phyloP scores from a whole-genome alignment of 495 filamentous ascomycete genomes.

The Lophiotrema nucula region DNA sequence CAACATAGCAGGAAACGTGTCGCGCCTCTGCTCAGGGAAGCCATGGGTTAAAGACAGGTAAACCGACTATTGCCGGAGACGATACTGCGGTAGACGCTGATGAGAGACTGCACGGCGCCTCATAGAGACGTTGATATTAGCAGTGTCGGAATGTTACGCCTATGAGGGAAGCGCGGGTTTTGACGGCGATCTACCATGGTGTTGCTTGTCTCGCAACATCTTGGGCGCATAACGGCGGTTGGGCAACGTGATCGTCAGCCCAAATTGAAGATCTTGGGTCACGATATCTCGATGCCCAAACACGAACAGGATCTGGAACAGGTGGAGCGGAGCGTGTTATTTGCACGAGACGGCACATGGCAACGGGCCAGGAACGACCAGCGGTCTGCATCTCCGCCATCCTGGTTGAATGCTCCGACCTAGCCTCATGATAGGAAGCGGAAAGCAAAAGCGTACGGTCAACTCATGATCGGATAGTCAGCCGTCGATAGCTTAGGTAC shows the following conservation, averaged over 20 bases:
- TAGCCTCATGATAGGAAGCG: no score
- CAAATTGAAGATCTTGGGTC: slow-evolving; percentile 12
- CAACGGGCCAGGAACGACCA: slow-evolving; percentile 16
- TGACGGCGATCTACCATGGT: slow-evolving; percentile 11
- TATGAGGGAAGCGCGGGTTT: slow-evolving; percentile 7
- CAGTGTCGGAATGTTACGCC: slow-evolving; percentile 7
- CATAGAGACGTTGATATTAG: slow-evolving; percentile 7
- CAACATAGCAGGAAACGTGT: slow-evolving; percentile 84
- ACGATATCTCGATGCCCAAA: slow-evolving; percentile 27
- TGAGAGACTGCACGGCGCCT: no score
- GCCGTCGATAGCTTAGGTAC: not conserved
- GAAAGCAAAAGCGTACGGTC: not conserved
- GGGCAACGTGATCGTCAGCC: slow-evolving; percentile 29
- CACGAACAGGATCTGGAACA: slow-evolving; percentile 6
- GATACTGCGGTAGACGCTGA: no score
- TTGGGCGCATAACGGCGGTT: slow-evolving; percentile 29
- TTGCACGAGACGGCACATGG: slow-evolving; percentile 12
- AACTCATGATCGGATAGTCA: not conserved
- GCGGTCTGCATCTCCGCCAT: not conserved
- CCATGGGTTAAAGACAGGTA: slow-evolving; percentile 44
- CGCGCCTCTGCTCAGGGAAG: slow-evolving; percentile 73
- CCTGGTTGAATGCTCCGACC: no score
- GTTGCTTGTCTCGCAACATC: slow-evolving; percentile 24
- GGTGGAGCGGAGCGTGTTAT: slow-evolving; percentile 20
- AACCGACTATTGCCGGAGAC: not conserved